Base-by-base conservation (phyloP, 768 basidiomycete genomes). In the Trametes cinnabarina region DNA sequence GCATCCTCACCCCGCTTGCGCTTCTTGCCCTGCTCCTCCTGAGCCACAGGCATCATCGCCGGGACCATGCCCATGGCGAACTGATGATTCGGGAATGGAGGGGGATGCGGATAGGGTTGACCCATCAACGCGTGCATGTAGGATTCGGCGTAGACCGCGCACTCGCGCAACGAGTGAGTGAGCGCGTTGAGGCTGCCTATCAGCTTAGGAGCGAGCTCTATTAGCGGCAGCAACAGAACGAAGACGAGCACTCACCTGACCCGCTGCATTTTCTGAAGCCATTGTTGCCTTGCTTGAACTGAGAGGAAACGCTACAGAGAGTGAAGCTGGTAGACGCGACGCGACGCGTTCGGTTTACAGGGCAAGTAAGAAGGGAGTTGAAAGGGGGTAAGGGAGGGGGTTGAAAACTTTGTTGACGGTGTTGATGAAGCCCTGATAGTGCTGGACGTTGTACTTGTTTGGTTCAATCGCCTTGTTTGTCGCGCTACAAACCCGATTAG, bases 141-240 rank as follows among this genome's bases (percentile, higher is more conserved):
- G 26, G 77, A 70, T 40, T 90, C 88, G 15, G 84, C 83, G 41
- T 84, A 67, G 47, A 74, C 74, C 4, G 86, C 85, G 51, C 82
- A 84, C 57, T 81, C 78, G 59, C 84, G 82, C 82, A 92, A 79
- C 35, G 81, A 73, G 47, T 81, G 79, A 37, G 88, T 86, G 56
- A 88, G 81, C 22, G 76, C 73, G 60, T 68, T 70, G 62, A 90
- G 76, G 64, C 80, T 79, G 28, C 73, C 68, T 32, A 80, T 77
- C 70, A 88, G 79, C 87, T 89, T 52, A 20, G 64, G 54, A 8
- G 11, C 23, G 50, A 39, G 14, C 25, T 47, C 22, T 55, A 40
- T 47, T 51, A 53, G 61, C 6, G 23, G 41, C 23, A n/a, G 49
- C 20, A 17, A 14, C 42, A 39, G 32, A 26, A 6, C 15, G 32